Percentiles rank a stretch among this genome's conserved stretches.
These are phyloP conservation scores for Pythium periplocum DNA, from an alignment of 352 stramenopile species.

Conservation along the genomic window DNA sequence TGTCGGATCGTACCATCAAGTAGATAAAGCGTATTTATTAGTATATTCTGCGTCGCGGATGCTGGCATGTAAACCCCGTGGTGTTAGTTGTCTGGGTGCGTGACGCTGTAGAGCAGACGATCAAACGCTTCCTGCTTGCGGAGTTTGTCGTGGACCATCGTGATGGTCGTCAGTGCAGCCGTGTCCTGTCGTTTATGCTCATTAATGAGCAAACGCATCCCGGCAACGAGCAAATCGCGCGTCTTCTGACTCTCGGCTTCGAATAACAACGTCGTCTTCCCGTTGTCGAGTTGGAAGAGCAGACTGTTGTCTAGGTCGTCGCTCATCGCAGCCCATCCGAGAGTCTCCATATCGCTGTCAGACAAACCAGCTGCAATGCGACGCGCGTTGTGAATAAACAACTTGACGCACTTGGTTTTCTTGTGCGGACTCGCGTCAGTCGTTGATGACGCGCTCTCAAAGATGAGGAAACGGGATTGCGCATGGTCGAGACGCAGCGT, in stretches of 20 bases:
- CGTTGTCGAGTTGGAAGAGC: constrained; percentile 52
- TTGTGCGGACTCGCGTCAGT: not conserved
- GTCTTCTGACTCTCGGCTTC: constrained; percentile 61
- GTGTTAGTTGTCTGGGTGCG: not conserved
- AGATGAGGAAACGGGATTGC: constrained; percentile 48
- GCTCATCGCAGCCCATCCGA: not conserved
- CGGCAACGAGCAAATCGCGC: constrained; percentile 60
- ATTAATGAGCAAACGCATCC: constrained; percentile 49
- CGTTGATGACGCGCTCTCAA: constrained; percentile 28
- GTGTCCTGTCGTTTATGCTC: constrained; percentile 50
- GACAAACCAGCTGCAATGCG: constrained; percentile 23
- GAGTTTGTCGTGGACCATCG: constrained; percentile 9
- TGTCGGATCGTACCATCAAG: no score
- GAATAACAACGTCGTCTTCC: constrained; percentile 55
- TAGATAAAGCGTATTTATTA: no score
- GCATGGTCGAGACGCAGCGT: constrained; percentile 30
- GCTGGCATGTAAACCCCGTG: no score
- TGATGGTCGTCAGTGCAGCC: constrained; percentile 27
- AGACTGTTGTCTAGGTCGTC: constrained; percentile 24
- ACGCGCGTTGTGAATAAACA: constrained; percentile 54
- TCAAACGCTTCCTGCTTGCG: constrained; percentile 16
- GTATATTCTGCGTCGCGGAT: no score
- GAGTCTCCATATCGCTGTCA: not conserved
- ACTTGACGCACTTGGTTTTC: constrained; percentile 48
- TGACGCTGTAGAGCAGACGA: constrained; percentile 9